These are phyloP conservation scores for Remersonia thermophila DNA, from an alignment of 2,329 filamentous ascomycete genomes.

Conservation along the genomic window DNA sequence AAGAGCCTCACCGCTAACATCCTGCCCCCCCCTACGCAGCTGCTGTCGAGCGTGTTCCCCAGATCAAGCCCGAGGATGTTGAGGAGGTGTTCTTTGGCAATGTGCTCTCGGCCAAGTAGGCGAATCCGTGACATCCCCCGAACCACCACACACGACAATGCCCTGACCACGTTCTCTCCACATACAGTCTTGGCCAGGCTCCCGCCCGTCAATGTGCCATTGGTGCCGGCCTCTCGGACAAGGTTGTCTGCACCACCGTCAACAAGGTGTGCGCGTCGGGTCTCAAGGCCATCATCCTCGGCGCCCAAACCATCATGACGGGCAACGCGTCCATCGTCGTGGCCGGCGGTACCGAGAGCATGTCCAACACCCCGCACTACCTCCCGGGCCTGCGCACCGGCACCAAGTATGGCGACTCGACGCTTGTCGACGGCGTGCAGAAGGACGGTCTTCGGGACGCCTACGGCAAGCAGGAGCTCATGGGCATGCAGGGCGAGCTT, in stretches of 20 bases:
- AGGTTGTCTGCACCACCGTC: conserved; percentile 77
- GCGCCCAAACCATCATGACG: conserved; percentile 93
- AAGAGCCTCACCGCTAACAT: too few species aligned
- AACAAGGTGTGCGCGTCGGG: conserved; percentile 99
- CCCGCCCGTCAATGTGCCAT: conserved; percentile 91
- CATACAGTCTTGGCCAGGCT: conserved; percentile 74
- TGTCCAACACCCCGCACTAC: conserved; percentile 97
- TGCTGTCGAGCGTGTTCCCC: conserved; percentile 73
- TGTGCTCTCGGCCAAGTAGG: conserved; percentile 88
- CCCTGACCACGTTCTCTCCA: conserved; percentile 10
- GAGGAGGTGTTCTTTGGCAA: conserved; percentile 98
- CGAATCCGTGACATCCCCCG: conserved; percentile 3
- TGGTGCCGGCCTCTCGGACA: conserved; percentile 69
- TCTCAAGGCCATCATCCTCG: conserved; percentile 87
- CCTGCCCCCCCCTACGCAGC: conserved; percentile 27
- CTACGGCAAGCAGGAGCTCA: conserved; percentile 85
- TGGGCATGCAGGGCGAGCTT: conserved; percentile 87
- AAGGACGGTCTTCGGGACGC: conserved; percentile 92
- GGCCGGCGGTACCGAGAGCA: conserved; percentile 91
- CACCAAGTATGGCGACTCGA: conserved; percentile 87
- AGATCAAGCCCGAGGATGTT: conserved; percentile 78
- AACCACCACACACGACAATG: not conserved
- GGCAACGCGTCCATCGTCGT: conserved; percentile 88
- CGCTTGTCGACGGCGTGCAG: conserved; percentile 78
- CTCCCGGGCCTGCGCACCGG: conserved; percentile 75